phyloP scores from a whole-genome alignment of 1,284 basidiomycete species.

The Cyathus pygmaeus region DNA sequence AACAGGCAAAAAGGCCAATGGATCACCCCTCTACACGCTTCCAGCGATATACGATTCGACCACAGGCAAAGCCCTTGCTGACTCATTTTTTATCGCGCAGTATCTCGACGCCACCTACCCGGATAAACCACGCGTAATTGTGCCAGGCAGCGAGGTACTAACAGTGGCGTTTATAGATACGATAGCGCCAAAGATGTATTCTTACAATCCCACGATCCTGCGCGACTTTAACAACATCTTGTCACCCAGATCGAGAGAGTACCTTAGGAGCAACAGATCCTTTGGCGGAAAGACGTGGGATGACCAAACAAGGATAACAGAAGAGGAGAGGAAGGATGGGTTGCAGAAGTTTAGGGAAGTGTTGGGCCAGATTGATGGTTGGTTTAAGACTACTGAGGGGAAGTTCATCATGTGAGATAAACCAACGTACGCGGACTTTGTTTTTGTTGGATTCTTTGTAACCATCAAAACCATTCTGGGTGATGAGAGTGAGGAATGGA shows the following conservation, averaged over 20 bases:
- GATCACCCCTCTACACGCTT: constrained; percentile 41
- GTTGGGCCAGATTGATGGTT: constrained; percentile 23
- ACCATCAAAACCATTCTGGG: constrained; percentile 17
- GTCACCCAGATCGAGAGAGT: constrained; percentile 29
- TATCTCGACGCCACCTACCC: constrained; percentile 62
- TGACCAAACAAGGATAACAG: constrained; percentile 24
- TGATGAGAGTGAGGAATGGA: constrained; percentile 31
- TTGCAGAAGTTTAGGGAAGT: constrained; percentile 31
- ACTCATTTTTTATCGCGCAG: constrained; percentile 52
- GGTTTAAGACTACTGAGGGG: constrained; percentile 25
- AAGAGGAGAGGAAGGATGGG: constrained; percentile 17
- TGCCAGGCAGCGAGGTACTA: constrained; percentile 27
- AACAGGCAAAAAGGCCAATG: constrained; percentile 31
- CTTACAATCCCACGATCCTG: constrained; percentile 22
- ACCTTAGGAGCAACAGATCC: constrained; percentile 31
- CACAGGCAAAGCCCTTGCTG: constrained; percentile 41
- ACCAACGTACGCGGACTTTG: constrained; percentile 30
- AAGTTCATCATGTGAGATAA: constrained; percentile 32
- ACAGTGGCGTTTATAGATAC: constrained; percentile 24
- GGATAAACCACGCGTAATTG: constrained; percentile 41
- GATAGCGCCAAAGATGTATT: constrained; percentile 8
- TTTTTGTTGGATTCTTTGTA: constrained; percentile 16
- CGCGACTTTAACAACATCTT: constrained; percentile 18
- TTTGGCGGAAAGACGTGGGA: constrained; percentile 31
- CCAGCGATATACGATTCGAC: constrained; percentile 38